Conservation (phyloP, 2,329 filamentous ascomycete genomes). For the Colletotrichum scovillei region DNA sequence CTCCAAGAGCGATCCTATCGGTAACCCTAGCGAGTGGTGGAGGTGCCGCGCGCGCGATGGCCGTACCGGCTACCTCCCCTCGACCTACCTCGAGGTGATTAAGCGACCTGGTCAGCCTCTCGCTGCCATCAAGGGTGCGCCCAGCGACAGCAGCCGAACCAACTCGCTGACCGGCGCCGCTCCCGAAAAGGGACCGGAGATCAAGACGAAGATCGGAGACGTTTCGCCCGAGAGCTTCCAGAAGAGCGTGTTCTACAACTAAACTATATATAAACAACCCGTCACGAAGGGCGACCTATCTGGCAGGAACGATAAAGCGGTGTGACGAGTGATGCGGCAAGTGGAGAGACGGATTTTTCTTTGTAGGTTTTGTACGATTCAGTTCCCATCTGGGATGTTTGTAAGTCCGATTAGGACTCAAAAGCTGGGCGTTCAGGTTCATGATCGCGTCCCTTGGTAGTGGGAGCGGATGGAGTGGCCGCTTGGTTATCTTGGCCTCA, state of each 20-base stretch:
- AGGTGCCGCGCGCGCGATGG: slow-evolving; percentile 91
- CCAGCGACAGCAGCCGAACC: slow-evolving; percentile 58
- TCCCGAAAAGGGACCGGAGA: slow-evolving; percentile 36
- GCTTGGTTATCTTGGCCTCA: slow-evolving; percentile 28
- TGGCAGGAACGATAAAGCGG: background rate
- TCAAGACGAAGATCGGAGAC: slow-evolving; percentile 62
- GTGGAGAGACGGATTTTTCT: slow-evolving; percentile 9
- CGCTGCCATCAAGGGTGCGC: slow-evolving; percentile 63
- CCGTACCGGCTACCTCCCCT: slow-evolving; percentile 89
- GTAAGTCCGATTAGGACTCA: slow-evolving; percentile 9
- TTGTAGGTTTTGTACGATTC: slow-evolving; percentile 32
- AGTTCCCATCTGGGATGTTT: background rate
- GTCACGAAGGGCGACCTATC: background rate
- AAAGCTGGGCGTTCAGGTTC: slow-evolving; percentile 38
- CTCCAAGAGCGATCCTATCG: slow-evolving; percentile 90
- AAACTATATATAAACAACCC: slow-evolving; percentile 31
- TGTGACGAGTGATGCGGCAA: background rate
- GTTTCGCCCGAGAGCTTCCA: slow-evolving; percentile 67
- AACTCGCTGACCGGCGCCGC: slow-evolving; percentile 62
- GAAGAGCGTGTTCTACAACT: slow-evolving; percentile 69
- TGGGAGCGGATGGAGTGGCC: slow-evolving; percentile 9
- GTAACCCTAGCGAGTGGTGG: slow-evolving; percentile 97
- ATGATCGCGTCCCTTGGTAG: background rate
- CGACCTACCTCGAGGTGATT: slow-evolving; percentile 86
- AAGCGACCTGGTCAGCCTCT: slow-evolving; percentile 62